A percentile compares a stretch with the other conserved stretches of the same genome.
phyloP scores from a whole-genome alignment of 1,139 yeast species.

The Casaregolazyma lundiana region DNA sequence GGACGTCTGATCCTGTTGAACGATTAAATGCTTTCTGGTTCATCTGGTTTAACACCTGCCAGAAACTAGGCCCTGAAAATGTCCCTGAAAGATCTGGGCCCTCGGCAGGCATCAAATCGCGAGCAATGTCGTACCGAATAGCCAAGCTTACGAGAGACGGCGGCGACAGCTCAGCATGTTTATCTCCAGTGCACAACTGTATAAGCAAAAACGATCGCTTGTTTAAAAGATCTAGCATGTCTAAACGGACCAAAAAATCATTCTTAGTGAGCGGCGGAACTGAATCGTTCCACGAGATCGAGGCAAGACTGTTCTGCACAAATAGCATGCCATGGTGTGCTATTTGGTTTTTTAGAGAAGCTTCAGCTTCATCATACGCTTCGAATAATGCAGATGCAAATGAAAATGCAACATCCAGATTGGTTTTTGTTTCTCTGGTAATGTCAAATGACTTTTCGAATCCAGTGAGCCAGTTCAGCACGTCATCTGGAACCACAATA shows the following conservation, averaged over 20 bases:
- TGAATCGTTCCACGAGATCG: neutral
- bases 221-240: conserved; percentile 2
- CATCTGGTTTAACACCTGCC: conserved; percentile 3
- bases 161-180: neutral
- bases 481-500: conserved; percentile 3
- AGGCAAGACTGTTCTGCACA: neutral
- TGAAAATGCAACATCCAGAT: neutral
- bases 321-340: neutral
- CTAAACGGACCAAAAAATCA: conserved; percentile 5
- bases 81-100: neutral
- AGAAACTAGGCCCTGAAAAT: neutral
- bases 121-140: conserved; percentile 2
- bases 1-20: neutral
- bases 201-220: neutral
- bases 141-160: neutral
- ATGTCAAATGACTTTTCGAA: conserved; percentile 1
- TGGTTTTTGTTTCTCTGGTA: neutral
- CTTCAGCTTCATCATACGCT: neutral
- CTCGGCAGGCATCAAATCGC: conserved; percentile 1
- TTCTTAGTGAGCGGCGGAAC: conserved; percentile 2
- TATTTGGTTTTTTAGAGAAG: neutral
- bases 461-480: conserved; percentile 6
- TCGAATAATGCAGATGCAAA: neutral
- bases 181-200: neutral
- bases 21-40: neutral